Base-by-base conservation (phyloP, 371 early-diverging fungal genomes). In the Phascolomyces articulosus region DNA sequence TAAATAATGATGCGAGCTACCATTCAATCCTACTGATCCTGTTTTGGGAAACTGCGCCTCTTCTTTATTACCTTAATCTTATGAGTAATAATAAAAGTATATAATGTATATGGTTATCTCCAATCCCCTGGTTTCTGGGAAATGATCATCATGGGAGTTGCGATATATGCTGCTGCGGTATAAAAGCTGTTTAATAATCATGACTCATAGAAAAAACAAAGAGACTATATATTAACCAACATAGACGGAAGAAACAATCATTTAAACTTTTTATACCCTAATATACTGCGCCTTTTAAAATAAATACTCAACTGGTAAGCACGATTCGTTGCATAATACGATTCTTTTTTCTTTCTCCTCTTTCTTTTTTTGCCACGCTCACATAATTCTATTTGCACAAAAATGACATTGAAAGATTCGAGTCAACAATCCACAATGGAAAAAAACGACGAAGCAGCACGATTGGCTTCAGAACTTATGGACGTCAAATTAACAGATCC, bases 371-470 rank as follows among this genome's bases (percentile, higher is more conserved):
- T 13, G n/a, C n/a, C n/a, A n/a, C n/a, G n/a, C n/a, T n/a, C n/a
- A n/a, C 23, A 2, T 28, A 3, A 0, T 24, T 18, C 24, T 34
- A 34, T 34, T 34, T 9, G 11, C 11, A 34, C 6, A 2, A 34
- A 34, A 44, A 51, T 51, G 51, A 51, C 51, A 23, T 24, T 51
- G 15, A 51, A 51, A 3, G 51, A 51, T 10, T 51, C 23, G 7
- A 51, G 23, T 13, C 28, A 51, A 11, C 51, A 51, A 13, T 20
- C 24, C 51, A 24, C 23, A 59, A 13, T 29, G 23, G 34, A 29
- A 1, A 55, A 59, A n/a, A 41, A 59, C 26, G 11, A 59, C 26
- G 60, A 59, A 44, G 47, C 60, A 44, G 18, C 60, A 0, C 60
- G 40, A 28, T 20, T 59, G 26, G 60, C 60, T 11, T 44, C 60